Conservation (phyloP, 1,284 basidiomycete species). For the Boletellus deceptivus region DNA sequence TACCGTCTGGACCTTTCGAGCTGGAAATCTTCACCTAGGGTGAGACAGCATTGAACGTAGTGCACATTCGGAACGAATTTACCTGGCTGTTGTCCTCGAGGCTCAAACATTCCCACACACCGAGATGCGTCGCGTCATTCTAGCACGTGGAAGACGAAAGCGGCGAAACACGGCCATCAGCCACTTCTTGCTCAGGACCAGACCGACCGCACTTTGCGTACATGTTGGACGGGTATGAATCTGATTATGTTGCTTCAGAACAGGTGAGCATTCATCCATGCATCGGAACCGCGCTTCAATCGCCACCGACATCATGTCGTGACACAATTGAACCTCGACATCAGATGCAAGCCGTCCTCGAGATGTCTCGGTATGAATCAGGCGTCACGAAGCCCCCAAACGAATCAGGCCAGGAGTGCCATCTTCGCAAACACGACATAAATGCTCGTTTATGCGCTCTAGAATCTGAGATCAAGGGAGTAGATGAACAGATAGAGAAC, state of each 20-base stretch:
- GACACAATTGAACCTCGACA: neutral
- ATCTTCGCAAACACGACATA: slow-evolving; percentile 34
- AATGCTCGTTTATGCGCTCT: slow-evolving; percentile 37
- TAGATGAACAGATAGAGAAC: slow-evolving; percentile 42
- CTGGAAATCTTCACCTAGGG: neutral
- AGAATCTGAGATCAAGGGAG: slow-evolving; percentile 43
- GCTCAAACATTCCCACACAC: slow-evolving; percentile 17
- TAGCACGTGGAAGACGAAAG: no score
- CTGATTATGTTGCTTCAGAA: slow-evolving; percentile 26
- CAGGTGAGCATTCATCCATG: slow-evolving; percentile 19
- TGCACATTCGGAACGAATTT: no score
- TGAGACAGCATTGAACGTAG: no score
- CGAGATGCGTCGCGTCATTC: slow-evolving; percentile 22
- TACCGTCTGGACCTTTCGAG: no score
- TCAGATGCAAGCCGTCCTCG: slow-evolving; percentile 30
- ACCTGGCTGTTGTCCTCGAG: no score
- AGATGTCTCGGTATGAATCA: slow-evolving; percentile 26
- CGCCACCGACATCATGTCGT: no score
- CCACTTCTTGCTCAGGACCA: neutral
- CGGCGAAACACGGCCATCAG: slow-evolving; percentile 1
- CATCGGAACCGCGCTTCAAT: no score
- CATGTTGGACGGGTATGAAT: slow-evolving; percentile 18
- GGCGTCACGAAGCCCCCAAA: slow-evolving; percentile 1
- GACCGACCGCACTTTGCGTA: neutral
- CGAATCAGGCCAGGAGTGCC: slow-evolving; percentile 9